Percentiles rank a stretch among this genome's conserved stretches.
Conservation (phyloP, 805 yeast genomes). For the Scheffersomyces stipitis region DNA sequence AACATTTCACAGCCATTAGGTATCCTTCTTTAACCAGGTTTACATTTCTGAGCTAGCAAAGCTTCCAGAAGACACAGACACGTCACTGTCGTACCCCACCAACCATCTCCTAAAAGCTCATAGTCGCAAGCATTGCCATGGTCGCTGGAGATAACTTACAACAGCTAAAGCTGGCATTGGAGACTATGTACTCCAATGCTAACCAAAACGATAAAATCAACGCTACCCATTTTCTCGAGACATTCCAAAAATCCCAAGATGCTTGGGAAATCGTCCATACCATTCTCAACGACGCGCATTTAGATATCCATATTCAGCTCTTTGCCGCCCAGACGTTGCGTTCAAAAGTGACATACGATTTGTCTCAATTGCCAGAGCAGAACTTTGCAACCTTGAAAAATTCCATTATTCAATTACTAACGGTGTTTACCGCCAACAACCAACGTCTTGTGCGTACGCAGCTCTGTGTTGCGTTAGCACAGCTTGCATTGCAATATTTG, state of each 20-base stretch:
- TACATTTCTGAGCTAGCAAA: no score
- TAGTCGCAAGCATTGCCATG: no score
- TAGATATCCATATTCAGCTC: constrained; percentile 57
- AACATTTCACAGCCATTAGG: no score
- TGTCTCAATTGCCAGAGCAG: constrained; percentile 68
- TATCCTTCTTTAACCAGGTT: no score
- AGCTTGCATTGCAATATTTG: constrained; percentile 73
- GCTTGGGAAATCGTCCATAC: constrained; percentile 78
- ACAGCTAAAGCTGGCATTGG: constrained; percentile 46
- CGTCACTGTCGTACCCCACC: no score
- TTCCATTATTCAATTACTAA: constrained; percentile 59
- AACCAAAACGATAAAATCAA: constrained; percentile 46
- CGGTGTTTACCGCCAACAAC: constrained; percentile 35
- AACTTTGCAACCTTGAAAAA: constrained; percentile 63
- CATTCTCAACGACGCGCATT: constrained; percentile 40
- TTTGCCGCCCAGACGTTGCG: constrained; percentile 92
- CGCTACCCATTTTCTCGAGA: constrained; percentile 62
- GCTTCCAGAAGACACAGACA: no score
- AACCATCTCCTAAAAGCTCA: no score
- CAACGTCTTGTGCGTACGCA: constrained; percentile 72
- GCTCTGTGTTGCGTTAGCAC: constrained; percentile 76
- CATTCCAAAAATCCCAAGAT: constrained; percentile 75
- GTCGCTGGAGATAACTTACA: constrained; percentile 12
- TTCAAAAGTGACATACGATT: constrained; percentile 80
- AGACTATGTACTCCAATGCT: constrained; percentile 46